A percentile compares a stretch with the other conserved stretches of the same genome.
Evolutionary conservation across 179 eudicot species (phyloP).

Genomic region (Corrigiola litoralis): DNA sequence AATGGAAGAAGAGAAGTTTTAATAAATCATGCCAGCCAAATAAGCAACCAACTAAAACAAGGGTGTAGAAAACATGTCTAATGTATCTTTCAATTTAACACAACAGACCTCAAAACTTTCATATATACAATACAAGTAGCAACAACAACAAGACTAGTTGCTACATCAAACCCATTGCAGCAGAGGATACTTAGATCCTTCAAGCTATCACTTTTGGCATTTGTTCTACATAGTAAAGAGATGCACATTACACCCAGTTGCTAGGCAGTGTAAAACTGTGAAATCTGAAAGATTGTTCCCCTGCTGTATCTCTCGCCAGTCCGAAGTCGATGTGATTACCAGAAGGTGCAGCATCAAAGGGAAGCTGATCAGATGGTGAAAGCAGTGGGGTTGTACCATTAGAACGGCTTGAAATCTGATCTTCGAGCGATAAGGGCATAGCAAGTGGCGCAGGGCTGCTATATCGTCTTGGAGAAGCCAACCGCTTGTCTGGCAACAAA

Average conservation of each 20-base stretch:
- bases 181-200: no score
- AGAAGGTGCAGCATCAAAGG: conserved; percentile 11
- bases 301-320: conserved; percentile 56
- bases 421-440: conserved; percentile 25
- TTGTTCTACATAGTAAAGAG: background rate
- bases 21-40: no score
- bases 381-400: conserved; percentile 24
- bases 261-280: conserved; percentile 42
- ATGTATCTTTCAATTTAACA: no score
- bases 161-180: no score
- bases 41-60: no score
- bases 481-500: conserved; percentile 42
- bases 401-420: conserved; percentile 9
- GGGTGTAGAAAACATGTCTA: no score
- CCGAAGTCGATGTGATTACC: conserved; percentile 23
- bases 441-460: conserved; percentile 27
- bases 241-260: conserved; percentile 44
- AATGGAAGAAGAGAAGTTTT: no score
- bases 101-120: no score
- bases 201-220: background rate
- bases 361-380: conserved; percentile 22
- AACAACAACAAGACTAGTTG: no score
- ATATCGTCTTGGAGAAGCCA: conserved; percentile 24
- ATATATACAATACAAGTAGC: no score
- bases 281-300: conserved; percentile 68